A percentile compares a stretch with the other conserved stretches of the same genome.
Conservation (phyloP, 1,139 yeast genomes). For the Ogataea hybrid region DNA sequence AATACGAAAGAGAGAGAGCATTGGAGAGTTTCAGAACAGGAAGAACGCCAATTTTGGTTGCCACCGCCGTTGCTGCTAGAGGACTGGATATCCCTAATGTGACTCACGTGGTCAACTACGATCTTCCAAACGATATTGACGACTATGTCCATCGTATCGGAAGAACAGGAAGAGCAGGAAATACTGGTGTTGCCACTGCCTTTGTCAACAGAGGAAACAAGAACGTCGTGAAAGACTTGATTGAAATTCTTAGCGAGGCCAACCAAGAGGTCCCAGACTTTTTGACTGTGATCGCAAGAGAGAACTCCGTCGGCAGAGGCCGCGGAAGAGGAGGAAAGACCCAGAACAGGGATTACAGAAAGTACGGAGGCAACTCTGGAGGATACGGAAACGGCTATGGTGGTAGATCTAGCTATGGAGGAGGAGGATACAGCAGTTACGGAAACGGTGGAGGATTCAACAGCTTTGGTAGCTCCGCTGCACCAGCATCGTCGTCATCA, state of each 20-base stretch:
- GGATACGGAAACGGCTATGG: conserved; percentile 30
- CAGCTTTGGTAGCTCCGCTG: conserved; percentile 18
- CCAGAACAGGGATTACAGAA: conserved; percentile 37
- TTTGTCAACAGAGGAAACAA: conserved; percentile 96
- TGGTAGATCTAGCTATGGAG: conserved; percentile 20
- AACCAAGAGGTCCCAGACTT: conserved; percentile 96
- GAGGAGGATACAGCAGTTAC: conserved; percentile 23
- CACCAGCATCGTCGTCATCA: conserved; percentile 19
- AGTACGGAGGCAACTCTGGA: conserved; percentile 34
- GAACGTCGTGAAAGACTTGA: conserved; percentile 82
- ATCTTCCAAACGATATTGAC: conserved; percentile 94
- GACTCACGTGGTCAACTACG: conserved; percentile 95
- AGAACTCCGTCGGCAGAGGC: conserved; percentile 61
- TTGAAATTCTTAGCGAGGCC: conserved; percentile 89
- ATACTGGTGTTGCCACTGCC: conserved; percentile 96
- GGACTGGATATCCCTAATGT: conserved; percentile 99
- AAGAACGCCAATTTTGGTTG: conserved; percentile 88
- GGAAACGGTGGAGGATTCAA: conserved; percentile 12
- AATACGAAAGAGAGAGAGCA: conserved; percentile 97
- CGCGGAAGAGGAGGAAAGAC: conserved; percentile 56
- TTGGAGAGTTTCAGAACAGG: conserved; percentile 86
- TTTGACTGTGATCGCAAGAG: conserved; percentile 78
- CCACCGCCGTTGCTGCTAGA: conserved; percentile 99
- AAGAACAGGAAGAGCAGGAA: conserved; percentile 99
- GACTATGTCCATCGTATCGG: conserved; percentile 99